Conservation (phyloP, 176 grass and related monocot genomes). For the Hyparrhenia diplandra region DNA sequence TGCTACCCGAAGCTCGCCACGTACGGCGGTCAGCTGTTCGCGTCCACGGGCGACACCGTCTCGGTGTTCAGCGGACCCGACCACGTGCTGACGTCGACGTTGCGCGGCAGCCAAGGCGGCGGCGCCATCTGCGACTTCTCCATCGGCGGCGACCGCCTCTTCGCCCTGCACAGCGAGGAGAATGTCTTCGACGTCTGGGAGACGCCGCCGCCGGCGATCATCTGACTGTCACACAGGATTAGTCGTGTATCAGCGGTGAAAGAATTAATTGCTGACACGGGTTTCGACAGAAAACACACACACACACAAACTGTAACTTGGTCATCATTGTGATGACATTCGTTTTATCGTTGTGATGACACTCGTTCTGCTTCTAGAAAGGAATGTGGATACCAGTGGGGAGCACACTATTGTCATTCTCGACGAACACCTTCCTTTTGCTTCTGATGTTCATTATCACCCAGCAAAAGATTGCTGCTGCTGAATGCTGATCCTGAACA, state of each 20-base stretch:
- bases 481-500: not conserved
- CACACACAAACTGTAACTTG: not conserved
- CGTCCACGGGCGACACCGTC: slow-evolving; percentile 60
- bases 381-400: not conserved
- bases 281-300: slow-evolving; percentile 1
- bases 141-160: slow-evolving; percentile 71
- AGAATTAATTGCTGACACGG: not conserved
- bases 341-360: not conserved
- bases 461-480: not conserved
- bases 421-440: not conserved
- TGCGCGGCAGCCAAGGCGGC: slow-evolving; percentile 49
- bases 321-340: not conserved
- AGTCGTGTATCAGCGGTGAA: not conserved
- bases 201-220: slow-evolving; percentile 59
- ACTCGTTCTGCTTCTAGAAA: not conserved
- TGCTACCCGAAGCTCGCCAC: slow-evolving; percentile 84
- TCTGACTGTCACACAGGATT: slow-evolving; percentile 27
- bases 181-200: slow-evolving; percentile 93
- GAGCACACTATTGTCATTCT: not conserved
- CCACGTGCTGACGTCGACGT: slow-evolving; percentile 59
- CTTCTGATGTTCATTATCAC: not conserved
- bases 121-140: slow-evolving; percentile 90
- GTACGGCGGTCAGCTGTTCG: slow-evolving; percentile 77
- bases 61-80: slow-evolving; percentile 83
- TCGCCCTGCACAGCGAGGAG: slow-evolving; percentile 72